Conservation (phyloP, 139 green algal species). For the Chlorella sp. region DNA sequence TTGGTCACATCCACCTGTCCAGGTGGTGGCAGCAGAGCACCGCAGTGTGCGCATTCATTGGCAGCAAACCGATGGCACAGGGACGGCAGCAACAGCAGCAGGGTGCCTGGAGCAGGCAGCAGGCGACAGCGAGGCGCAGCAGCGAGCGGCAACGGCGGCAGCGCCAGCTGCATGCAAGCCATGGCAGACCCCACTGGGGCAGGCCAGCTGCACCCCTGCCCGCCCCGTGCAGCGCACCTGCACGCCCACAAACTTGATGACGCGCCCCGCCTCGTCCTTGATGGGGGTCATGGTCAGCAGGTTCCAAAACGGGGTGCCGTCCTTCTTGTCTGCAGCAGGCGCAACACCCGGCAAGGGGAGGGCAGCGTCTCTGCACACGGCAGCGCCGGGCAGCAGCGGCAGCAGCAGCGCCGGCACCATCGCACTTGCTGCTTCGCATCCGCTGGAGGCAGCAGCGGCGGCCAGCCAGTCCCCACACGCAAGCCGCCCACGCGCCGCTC, state of each 20-base stretch:
- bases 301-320: constrained; percentile 97
- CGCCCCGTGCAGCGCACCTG: too few species aligned
- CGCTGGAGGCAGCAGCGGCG: too few species aligned
- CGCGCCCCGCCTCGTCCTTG: constrained; percentile 80
- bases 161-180: neutral
- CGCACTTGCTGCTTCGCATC: too few species aligned
- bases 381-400: neutral
- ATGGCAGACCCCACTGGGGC: neutral
- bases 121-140: too few species aligned
- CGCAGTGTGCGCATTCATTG: too few species aligned
- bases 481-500: constrained; percentile 46
- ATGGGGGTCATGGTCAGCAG: constrained; percentile 96
- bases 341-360: neutral
- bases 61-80: too few species aligned
- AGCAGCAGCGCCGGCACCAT: too few species aligned
- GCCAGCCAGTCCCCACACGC: too few species aligned
- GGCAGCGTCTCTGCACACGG: neutral
- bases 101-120: too few species aligned
- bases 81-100: too few species aligned
- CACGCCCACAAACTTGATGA: constrained; percentile 93
- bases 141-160: neutral
- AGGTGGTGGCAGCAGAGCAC: neutral
- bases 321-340: constrained; percentile 31
- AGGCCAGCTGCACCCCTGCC: too few species aligned
- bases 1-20: constrained; percentile 90